Percentiles rank a stretch among this genome's conserved stretches.
Evolutionary conservation across 2,329 filamentous ascomycete genomes (phyloP).

Genomic region (Cylindrodendrum hubeiense): DNA sequence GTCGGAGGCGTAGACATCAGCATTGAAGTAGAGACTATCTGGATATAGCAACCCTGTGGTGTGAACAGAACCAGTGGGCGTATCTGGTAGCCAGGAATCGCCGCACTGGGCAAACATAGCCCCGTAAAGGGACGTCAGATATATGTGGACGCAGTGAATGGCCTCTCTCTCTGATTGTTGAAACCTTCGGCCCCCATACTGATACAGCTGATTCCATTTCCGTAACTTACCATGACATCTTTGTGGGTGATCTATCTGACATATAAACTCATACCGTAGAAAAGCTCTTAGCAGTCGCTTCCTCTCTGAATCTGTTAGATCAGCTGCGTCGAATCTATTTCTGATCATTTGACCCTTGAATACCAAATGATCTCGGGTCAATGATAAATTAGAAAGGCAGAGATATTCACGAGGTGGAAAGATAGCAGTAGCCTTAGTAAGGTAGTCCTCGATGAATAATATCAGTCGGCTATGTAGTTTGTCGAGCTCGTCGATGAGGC

Average conservation of each 20-base stretch:
- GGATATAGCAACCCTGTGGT: constrained; percentile 12
- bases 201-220: background rate
- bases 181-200: background rate
- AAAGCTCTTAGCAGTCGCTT: constrained; percentile 24
- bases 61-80: background rate
- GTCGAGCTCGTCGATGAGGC: background rate
- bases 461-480: constrained; percentile 13
- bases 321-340: constrained; percentile 4
- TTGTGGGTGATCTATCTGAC: background rate
- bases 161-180: background rate
- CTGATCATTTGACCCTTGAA: constrained; percentile 15
- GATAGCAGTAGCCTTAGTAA: constrained; percentile 30
- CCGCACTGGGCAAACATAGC: constrained; percentile 25
- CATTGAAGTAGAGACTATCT: constrained; percentile 21
- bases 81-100: background rate
- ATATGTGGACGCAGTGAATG: constrained; percentile 22
- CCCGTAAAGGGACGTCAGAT: constrained; percentile 25
- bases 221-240: background rate
- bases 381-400: constrained; percentile 15
- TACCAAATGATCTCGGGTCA: background rate
- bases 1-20: background rate
- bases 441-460: constrained; percentile 30
- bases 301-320: constrained; percentile 14
- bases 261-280: constrained; percentile 19
- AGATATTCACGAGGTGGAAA: constrained; percentile 23